A percentile compares a stretch with the other conserved stretches of the same genome.
Conservation (phyloP, 371 early-diverging fungal species). For the Coemansia sp. region DNA sequence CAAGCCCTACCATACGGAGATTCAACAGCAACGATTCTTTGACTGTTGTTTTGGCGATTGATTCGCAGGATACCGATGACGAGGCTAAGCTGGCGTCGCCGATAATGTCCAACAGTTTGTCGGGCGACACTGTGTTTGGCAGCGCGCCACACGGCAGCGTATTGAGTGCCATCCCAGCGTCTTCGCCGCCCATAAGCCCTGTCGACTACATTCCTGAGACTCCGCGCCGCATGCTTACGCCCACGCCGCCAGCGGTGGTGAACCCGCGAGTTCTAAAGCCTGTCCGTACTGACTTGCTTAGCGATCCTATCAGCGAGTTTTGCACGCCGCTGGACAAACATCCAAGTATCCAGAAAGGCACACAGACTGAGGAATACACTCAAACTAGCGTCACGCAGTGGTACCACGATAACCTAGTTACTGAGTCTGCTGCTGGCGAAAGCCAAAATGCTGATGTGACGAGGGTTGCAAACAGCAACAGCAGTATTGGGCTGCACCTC, state of each 20-base stretch:
- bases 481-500: not conserved
- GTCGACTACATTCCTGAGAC: conserved; percentile 23
- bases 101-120: not conserved
- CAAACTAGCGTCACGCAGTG: conserved; percentile 36
- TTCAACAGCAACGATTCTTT: conserved; percentile 10
- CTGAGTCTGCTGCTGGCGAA: not conserved
- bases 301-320: conserved; percentile 47
- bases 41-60: conserved; percentile 10
- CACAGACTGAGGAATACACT: not conserved
- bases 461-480: not conserved
- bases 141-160: not conserved
- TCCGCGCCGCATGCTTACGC: conserved; percentile 7
- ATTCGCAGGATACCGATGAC: conserved; percentile 10
- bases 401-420: conserved; percentile 27
- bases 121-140: conserved; percentile 5
- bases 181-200: not conserved
- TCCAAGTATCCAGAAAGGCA: not conserved
- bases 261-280: not conserved
- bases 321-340: conserved; percentile 14
- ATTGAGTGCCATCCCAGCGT: not conserved
- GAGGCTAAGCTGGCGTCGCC: not conserved
- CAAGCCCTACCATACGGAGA: conserved; percentile 38
- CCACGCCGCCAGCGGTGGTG: not conserved
- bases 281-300: conserved; percentile 15
- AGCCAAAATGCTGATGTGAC: not conserved